Evolutionary conservation across 495 filamentous ascomycete species (phyloP).

Genomic region (Penicillium lividum): DNA sequence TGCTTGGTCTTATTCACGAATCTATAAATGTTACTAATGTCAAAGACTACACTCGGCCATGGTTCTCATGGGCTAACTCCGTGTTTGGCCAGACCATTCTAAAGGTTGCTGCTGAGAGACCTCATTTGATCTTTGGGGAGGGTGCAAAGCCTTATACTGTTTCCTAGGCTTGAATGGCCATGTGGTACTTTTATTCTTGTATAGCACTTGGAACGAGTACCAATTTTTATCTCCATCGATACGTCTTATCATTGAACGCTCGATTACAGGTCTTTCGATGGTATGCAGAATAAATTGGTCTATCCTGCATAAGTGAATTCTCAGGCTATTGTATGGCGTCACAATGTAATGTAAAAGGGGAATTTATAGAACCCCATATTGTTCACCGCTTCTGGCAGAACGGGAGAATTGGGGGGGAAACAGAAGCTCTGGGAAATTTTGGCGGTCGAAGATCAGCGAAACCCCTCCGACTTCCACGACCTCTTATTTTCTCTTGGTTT

Average conservation of each 20-base stretch:
- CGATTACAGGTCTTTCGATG: no score
- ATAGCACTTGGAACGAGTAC: neutral
- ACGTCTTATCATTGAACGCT: neutral
- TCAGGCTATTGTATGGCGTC: no score
- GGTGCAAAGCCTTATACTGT: slow-evolving; percentile 44
- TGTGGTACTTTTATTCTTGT: neutral
- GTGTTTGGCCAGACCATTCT: slow-evolving; percentile 94
- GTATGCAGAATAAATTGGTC: no score
- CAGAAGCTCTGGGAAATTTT: slow-evolving; percentile 53
- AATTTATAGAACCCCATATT: neutral
- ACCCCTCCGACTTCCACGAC: slow-evolving; percentile 30
- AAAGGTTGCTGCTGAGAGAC: slow-evolving; percentile 81
- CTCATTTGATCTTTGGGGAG: slow-evolving; percentile 80
- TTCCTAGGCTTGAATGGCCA: neutral
- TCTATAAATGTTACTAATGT: slow-evolving; percentile 80
- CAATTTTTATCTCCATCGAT: neutral
- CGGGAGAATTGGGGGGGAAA: slow-evolving; percentile 29
- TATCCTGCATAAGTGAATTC: neutral
- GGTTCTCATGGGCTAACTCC: slow-evolving; percentile 98
- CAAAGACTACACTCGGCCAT: slow-evolving; percentile 77
- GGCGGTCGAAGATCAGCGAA: slow-evolving; percentile 37
- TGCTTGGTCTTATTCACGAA: slow-evolving; percentile 85
- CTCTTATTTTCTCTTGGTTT: slow-evolving; percentile 26
- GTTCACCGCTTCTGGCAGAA: slow-evolving; percentile 42
- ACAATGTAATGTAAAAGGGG: neutral